Evolutionary conservation across 1,284 basidiomycete genomes (phyloP), one percentile per base, ranked within the genome.

Genomic region (Grifola frondosa): DNA sequence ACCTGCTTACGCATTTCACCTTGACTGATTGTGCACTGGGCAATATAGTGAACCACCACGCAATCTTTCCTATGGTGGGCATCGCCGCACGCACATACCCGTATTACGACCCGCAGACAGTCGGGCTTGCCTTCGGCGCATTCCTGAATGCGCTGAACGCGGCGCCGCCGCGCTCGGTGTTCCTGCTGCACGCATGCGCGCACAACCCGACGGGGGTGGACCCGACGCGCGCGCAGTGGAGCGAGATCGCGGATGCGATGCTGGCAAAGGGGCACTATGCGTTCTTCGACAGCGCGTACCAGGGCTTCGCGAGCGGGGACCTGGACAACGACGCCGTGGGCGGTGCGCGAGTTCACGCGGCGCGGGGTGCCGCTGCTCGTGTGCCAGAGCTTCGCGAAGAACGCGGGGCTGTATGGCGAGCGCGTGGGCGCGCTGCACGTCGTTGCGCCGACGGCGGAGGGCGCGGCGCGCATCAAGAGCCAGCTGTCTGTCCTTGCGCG

Each of bases 141-240:
- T 81, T 97, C 65, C 70, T 87, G 37, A 71, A 69, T 22, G 69
- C 88, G 34, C 67, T 96, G 40, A 61, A 76, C 53, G 74, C 67
- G 19, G 87, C 90, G 3, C 80, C 88, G 9, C 67, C 76, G 13
- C 78, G 81, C 31, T 96, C 92, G 3, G 86, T 94, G 36, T 88
- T 98, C 65, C 69, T 99, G 50, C 66, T 99, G 32, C 92, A 97
- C 60, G 91, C 91, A 7, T 95, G 94, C 64, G 96, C 96, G 30
- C 95, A 96, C 65, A 95, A 96, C 61, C 96, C 96, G 4, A 97
- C 95, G 0, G 94, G 96, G 3, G 91, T 97, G 7, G 96, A 99
- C 68, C 91, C 95, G 23, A 95, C 91, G 20, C 68, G 71, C 37
- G 88, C 89, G 50, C 90, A 99, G 63, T 99, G 96, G 96, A 73